A percentile compares a stretch with the other conserved stretches of the same genome.
Evolutionary conservation across 2,329 filamentous ascomycete genomes (phyloP).

Genomic region (Trichoderma lentiforme): DNA sequence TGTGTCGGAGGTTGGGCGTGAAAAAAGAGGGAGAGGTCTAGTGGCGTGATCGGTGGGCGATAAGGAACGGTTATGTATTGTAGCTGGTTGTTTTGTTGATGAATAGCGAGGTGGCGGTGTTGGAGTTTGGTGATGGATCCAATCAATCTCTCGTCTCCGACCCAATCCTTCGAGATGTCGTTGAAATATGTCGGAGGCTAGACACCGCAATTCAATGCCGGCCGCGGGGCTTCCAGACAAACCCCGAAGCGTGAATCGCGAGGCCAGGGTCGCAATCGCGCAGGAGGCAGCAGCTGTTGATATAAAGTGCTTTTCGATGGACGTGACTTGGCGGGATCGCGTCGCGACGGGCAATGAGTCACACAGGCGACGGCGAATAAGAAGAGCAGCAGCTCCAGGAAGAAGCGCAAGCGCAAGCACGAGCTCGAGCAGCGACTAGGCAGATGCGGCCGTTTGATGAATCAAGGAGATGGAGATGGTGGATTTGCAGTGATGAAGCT

Average conservation of each 20-base stretch:
- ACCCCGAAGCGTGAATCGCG: not conserved
- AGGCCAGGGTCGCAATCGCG: not conserved
- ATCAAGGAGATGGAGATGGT: not conserved
- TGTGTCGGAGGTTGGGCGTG: not conserved
- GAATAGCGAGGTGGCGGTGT: not conserved
- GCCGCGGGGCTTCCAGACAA: not conserved
- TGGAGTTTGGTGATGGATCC: not conserved
- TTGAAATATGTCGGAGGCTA: not conserved
- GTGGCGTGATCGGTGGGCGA: not conserved
- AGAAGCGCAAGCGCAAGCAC: not conserved
- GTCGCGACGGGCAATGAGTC: slow-evolving; percentile 8
- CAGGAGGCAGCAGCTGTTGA: slow-evolving; percentile 2
- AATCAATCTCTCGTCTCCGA: not conserved
- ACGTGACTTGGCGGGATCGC: slow-evolving; percentile 3
- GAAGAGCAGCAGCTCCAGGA: not conserved
- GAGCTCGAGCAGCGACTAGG: not conserved
- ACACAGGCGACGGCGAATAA: not conserved
- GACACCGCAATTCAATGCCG: not conserved
- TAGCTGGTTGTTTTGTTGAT: not conserved
- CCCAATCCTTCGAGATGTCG: not conserved
- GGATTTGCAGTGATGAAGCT: not conserved
- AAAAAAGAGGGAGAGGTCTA: not conserved
- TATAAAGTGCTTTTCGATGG: not conserved
- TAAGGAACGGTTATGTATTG: not conserved
- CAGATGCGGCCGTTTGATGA: slow-evolving; percentile 6